These are phyloP conservation scores for Clavariopsis aquatica DNA, from an alignment of 495 filamentous ascomycete species.

Conservation along the genomic window DNA sequence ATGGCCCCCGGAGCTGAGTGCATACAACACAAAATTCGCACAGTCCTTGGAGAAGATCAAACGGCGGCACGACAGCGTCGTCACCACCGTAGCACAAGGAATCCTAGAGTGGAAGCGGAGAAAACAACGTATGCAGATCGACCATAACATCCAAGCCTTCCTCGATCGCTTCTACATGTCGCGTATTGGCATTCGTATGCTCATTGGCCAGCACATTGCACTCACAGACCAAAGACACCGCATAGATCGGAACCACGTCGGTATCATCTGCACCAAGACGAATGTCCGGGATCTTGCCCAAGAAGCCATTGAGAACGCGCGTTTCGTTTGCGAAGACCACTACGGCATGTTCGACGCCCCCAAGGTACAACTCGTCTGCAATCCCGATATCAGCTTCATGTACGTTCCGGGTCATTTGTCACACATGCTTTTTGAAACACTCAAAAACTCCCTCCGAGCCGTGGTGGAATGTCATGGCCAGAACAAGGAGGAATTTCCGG, in stretches of 20 bases:
- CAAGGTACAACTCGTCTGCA: slow-evolving; percentile 94
- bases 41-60: slow-evolving; percentile 88
- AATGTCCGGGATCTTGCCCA: slow-evolving; percentile 94
- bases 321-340: slow-evolving; percentile 98
- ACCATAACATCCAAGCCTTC: slow-evolving; percentile 93
- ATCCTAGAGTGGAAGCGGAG: slow-evolving; percentile 97
- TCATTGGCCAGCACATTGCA: slow-evolving; percentile 97
- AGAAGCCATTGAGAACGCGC: slow-evolving; percentile 96
- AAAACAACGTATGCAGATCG: slow-evolving; percentile 96
- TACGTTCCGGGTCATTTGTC: slow-evolving; percentile 96
- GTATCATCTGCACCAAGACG: slow-evolving; percentile 98
- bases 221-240: slow-evolving; percentile 87
- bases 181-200: slow-evolving; percentile 98
- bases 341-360: slow-evolving; percentile 97
- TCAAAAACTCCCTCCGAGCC: slow-evolving; percentile 96
- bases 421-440: slow-evolving; percentile 98
- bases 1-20: slow-evolving; percentile 92
- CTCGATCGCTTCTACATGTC: slow-evolving; percentile 99
- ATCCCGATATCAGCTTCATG: slow-evolving; percentile 93
- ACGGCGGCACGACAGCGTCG: slow-evolving; percentile 91
- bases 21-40: slow-evolving; percentile 90
- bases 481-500: slow-evolving; percentile 91
- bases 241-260: slow-evolving; percentile 88
- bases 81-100: slow-evolving; percentile 89
- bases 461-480: slow-evolving; percentile 95